These are phyloP conservation scores for Kodamaea laetipori DNA, from an alignment of 805 yeast species.

Conservation along the genomic window DNA sequence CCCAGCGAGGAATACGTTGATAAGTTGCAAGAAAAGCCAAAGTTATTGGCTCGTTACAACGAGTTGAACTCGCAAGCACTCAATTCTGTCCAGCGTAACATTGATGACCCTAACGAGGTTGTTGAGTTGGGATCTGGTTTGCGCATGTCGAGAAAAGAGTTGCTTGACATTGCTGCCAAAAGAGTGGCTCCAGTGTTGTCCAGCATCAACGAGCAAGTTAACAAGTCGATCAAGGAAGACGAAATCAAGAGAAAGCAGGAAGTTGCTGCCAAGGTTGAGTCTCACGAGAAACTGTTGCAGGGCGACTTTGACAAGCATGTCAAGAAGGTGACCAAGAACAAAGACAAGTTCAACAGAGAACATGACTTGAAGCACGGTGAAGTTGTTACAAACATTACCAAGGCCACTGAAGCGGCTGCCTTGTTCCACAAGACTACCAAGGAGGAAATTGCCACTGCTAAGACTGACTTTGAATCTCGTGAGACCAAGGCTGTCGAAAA, in stretches of 20 bases:
- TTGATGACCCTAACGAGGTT: conserved; percentile 52
- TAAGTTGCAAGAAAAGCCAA: conserved; percentile 49
- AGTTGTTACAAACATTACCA: conserved; percentile 23
- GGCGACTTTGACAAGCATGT: conserved; percentile 39
- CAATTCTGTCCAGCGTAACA: conserved; percentile 44
- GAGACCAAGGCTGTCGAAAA: conserved; percentile 49
- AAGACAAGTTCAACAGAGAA: conserved; percentile 43
- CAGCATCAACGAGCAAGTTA: conserved; percentile 52
- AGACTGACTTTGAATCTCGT: conserved; percentile 45
- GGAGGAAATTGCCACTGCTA: conserved; percentile 47
- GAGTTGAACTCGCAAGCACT: conserved; percentile 52
- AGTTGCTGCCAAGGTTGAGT: conserved; percentile 36
- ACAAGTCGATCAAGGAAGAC: conserved; percentile 45
- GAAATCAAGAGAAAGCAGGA: conserved; percentile 42
- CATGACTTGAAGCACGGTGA: conserved; percentile 34
- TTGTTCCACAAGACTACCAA: conserved; percentile 44
- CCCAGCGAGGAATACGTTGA: conserved; percentile 42
- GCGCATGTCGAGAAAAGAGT: conserved; percentile 54
- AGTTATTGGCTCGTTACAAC: conserved; percentile 48
- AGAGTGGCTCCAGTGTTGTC: conserved; percentile 58
- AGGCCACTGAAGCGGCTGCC: conserved; percentile 35
- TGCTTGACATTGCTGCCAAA: conserved; percentile 55
- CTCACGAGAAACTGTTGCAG: conserved; percentile 39
- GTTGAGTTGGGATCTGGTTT: conserved; percentile 58
- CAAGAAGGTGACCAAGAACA: conserved; percentile 40